Percentiles rank a stretch among this genome's conserved stretches.
Conservation (phyloP, 2,329 filamentous ascomycete species). For the Colletotrichum tropicicola region DNA sequence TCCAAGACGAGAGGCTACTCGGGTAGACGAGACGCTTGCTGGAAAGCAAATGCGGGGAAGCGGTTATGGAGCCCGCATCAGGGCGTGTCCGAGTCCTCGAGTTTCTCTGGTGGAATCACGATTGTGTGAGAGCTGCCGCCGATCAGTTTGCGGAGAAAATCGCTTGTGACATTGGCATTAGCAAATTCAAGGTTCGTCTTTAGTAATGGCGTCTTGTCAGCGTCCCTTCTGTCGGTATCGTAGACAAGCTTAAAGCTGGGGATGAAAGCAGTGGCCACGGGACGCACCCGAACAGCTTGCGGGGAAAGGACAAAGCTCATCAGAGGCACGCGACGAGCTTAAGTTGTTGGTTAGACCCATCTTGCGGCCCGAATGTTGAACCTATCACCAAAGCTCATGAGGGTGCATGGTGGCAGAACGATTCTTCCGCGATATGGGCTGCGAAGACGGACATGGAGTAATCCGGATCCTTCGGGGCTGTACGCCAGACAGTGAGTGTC, state of each 20-base stretch:
- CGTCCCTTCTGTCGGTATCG: conserved; percentile 19
- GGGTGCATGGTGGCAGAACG: not conserved
- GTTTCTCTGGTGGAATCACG: not conserved
- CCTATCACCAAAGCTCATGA: not conserved
- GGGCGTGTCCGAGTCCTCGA: conserved; percentile 3
- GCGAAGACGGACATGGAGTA: not conserved
- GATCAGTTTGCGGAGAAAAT: conserved; percentile 12
- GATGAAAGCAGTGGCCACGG: conserved; percentile 15
- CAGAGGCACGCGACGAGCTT: conserved; percentile 19
- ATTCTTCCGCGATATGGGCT: not conserved
- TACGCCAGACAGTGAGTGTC: not conserved
- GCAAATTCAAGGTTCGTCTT: conserved; percentile 15
- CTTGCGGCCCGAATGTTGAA: conserved; percentile 7
- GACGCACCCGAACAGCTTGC: conserved; percentile 25
- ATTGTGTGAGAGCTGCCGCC: not conserved
- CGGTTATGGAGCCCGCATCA: conserved; percentile 9
- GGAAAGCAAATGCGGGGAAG: conserved; percentile 16
- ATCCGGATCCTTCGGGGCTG: not conserved
- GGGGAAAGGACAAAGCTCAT: conserved; percentile 10
- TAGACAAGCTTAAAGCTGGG: conserved; percentile 14
- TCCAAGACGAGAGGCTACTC: conserved; percentile 7
- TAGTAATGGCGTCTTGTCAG: conserved; percentile 26
- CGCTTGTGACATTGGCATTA: conserved; percentile 25
- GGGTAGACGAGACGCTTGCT: not conserved
- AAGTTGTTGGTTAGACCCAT: conserved; percentile 1